Evolutionary conservation across 495 filamentous ascomycete genomes (phyloP), one percentile per base, ranked within the genome.

Genomic region (Tuber calosporum): DNA sequence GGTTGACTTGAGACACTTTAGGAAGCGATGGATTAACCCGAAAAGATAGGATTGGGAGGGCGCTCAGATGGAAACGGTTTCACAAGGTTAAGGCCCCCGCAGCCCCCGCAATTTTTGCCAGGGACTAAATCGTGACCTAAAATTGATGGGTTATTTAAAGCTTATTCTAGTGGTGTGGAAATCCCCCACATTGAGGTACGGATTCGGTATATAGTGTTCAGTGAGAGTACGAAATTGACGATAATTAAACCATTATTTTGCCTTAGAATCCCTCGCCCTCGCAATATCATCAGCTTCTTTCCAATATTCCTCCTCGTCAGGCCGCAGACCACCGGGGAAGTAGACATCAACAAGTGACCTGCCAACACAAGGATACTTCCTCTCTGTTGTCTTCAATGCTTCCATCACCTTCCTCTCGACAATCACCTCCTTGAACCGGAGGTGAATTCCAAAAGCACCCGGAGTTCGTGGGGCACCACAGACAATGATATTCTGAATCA

Each of bases 401-500:
- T 73, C 45, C 83, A 84, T 84, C 11, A 82, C 81, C 69, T 82
- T 83, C 13, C 62, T 58, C 53, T 79, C 71, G 4, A 69, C 78
- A 48, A 83, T 77, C 1, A 75, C 79, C 26, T 72, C 74, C 9
- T 68, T 72, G 45, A 75, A 79, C 1, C 80, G 70, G 19, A 84
- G 69, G 9, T 76, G 82, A 1, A 84, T 75, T 0, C 82, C 83
- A 73, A 83, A 81, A 36, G 75, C 78, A 0, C 48, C 73, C 0
- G 82, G 83, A 0, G 69, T 74, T 9, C 83, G 74, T 41, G 73
- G 72, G 45, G 69, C 74, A 26, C 82, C 84, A 2, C 82, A 83
- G 22, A 83, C 82, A 43, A 83, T 73, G 26, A 84, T 75, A 67
- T 84, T 86, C 69, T 86, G 84, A 15, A 84, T 45, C 78, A 85